Percentiles rank a stretch among this genome's conserved stretches.
Conservation (phyloP, 2,329 filamentous ascomycete species). For the Pseudogymnoascus sp. region DNA sequence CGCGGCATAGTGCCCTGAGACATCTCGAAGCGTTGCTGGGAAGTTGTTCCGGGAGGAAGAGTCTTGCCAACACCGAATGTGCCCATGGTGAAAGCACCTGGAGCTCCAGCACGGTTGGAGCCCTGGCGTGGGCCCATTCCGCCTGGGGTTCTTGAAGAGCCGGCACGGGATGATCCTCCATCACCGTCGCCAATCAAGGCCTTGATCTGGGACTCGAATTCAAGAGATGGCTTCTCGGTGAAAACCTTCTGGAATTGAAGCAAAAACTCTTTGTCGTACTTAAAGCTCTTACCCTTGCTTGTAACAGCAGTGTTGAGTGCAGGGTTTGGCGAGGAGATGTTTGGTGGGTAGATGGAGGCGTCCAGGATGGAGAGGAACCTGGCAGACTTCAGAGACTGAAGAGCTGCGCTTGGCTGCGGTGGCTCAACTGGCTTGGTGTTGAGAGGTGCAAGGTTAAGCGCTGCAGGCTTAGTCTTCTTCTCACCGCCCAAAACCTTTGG, state of each 20-base stretch:
- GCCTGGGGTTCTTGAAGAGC: slow-evolving; percentile 51
- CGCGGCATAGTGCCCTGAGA: slow-evolving; percentile 44
- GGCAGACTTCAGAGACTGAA: slow-evolving; percentile 87
- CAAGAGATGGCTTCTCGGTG: slow-evolving; percentile 88
- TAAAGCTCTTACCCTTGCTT: slow-evolving; percentile 75
- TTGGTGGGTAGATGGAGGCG: slow-evolving; percentile 71
- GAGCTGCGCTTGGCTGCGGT: slow-evolving; percentile 83
- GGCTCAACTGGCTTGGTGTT: slow-evolving; percentile 83
- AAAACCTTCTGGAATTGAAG: slow-evolving; percentile 95
- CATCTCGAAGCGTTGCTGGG: slow-evolving; percentile 65
- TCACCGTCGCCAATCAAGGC: slow-evolving; percentile 72
- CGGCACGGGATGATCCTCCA: slow-evolving; percentile 52
- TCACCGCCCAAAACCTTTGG: slow-evolving; percentile 47
- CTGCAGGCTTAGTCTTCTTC: slow-evolving; percentile 71
- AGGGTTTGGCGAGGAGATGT: slow-evolving; percentile 83
- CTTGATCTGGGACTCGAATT: slow-evolving; percentile 89
- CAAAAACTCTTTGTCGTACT: slow-evolving; percentile 92
- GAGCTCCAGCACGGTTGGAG: slow-evolving; percentile 38
- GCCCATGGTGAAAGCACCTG: slow-evolving; percentile 58
- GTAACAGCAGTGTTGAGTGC: slow-evolving; percentile 73
- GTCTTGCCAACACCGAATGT: slow-evolving; percentile 54
- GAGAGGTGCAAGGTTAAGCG: slow-evolving; percentile 74
- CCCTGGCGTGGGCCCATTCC: slow-evolving; percentile 40
- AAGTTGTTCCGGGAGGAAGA: slow-evolving; percentile 68
- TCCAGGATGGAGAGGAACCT: slow-evolving; percentile 76